Percentiles rank a stretch among this genome's conserved stretches.
phyloP scores from a whole-genome alignment of 305 asterid species.

The Solanum hybrid region DNA sequence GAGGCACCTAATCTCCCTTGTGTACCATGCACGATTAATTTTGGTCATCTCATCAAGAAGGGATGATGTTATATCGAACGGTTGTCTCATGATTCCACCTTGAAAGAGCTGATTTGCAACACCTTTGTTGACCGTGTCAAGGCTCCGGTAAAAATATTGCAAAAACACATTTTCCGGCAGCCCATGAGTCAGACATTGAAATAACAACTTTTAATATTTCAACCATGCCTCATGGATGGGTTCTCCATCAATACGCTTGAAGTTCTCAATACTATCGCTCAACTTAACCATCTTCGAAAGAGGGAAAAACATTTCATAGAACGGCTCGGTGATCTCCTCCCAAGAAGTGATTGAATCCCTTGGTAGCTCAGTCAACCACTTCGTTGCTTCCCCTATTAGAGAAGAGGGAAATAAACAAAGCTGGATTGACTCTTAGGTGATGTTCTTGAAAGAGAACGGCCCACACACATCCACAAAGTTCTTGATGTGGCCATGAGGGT shows the following conservation, averaged over 20 bases:
- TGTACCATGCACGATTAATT: neutral
- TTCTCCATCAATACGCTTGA: neutral
- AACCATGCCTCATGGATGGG: neutral
- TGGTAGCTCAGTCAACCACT: neutral
- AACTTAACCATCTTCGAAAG: neutral
- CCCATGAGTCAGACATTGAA: neutral
- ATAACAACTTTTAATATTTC: too few species aligned
- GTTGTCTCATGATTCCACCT: too few species aligned
- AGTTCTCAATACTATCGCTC: neutral
- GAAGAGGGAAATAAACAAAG: neutral
- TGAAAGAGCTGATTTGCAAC: too few species aligned
- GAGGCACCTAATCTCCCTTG: neutral
- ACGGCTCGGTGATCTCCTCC: neutral
- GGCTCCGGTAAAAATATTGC: too few species aligned
- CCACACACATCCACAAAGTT: neutral
- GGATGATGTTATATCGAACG: too few species aligned
- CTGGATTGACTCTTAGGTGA: neutral
- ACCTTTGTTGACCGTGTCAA: too few species aligned
- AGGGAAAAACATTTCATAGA: neutral
- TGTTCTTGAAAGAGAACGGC: neutral
- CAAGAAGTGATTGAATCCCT: neutral
- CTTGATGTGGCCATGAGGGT: neutral
- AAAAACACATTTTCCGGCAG: too few species aligned
- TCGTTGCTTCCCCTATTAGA: neutral
- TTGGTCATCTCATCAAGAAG: too few species aligned